phyloP scores from a whole-genome alignment of 306 rosid species.

The Lupinus albus region DNA sequence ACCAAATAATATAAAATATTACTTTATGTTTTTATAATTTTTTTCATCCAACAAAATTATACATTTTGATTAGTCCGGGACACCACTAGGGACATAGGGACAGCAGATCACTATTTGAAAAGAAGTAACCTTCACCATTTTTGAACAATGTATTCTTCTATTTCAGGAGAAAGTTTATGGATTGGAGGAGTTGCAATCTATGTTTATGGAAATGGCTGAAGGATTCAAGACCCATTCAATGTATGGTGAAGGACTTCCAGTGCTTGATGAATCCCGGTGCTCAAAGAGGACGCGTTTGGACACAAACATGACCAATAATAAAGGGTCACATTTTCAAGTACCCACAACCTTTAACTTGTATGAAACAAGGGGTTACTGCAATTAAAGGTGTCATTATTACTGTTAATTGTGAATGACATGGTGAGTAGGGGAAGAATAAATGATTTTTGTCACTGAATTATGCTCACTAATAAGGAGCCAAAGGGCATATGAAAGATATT shows the following conservation, averaged over 20 bases:
- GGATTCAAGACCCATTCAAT: conserved; percentile 50
- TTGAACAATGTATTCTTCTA: background rate
- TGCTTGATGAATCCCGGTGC: conserved; percentile 44
- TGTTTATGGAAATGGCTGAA: conserved; percentile 69
- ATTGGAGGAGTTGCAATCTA: conserved; percentile 61
- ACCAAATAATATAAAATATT: no score
- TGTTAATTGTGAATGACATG: background rate
- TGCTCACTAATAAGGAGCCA: no score
- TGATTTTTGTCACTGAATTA: no score
- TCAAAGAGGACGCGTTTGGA: conserved; percentile 51
- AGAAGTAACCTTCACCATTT: background rate
- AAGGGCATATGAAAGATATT: no score
- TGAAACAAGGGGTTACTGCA: conserved; percentile 38
- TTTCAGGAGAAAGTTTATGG: conserved; percentile 52
- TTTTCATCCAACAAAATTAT: no score
- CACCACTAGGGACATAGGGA: no score
- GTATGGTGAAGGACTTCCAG: conserved; percentile 39
- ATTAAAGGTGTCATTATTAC: background rate
- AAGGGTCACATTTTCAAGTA: conserved; percentile 35
- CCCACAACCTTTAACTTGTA: conserved; percentile 35
- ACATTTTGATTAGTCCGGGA: no score
- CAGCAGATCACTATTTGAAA: no score
- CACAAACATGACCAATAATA: background rate
- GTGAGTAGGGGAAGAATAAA: no score
- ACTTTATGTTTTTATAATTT: no score